A percentile compares a stretch with the other conserved stretches of the same genome.
Evolutionary conservation across 805 yeast species (phyloP).

Genomic region (Hanseniaspora meyeri): DNA sequence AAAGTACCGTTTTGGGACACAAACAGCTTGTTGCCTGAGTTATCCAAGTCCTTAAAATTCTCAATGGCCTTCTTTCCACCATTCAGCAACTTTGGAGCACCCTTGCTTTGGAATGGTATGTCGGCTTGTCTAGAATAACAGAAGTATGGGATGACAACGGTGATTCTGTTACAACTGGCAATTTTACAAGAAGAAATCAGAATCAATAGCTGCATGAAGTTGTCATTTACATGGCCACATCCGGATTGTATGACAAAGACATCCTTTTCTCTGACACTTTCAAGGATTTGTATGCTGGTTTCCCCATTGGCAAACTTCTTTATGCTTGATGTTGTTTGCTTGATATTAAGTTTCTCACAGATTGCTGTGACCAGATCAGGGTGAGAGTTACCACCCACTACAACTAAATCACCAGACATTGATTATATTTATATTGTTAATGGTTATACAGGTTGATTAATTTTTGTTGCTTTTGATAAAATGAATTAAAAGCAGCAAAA

Average conservation of each 20-base stretch:
- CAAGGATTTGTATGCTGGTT: constrained; percentile 71
- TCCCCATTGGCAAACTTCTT: constrained; percentile 83
- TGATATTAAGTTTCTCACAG: constrained; percentile 64
- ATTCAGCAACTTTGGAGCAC: constrained; percentile 42
- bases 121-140: constrained; percentile 96
- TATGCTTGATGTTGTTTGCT: constrained; percentile 52
- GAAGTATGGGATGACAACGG: constrained; percentile 84
- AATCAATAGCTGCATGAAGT: constrained; percentile 67
- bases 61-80: constrained; percentile 10
- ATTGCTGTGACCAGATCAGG: constrained; percentile 64
- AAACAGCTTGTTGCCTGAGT: constrained; percentile 82
- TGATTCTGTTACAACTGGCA: constrained; percentile 77
- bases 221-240: constrained; percentile 79
- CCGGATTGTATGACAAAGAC: constrained; percentile 82
- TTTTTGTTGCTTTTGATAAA: not conserved
- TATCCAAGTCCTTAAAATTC: constrained; percentile 28
- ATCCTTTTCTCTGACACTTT: constrained; percentile 91
- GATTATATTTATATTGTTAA: not conserved
- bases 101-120: constrained; percentile 65
- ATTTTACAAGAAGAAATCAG: constrained; percentile 86
- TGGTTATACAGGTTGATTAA: not conserved
- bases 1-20: constrained; percentile 89
- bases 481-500: not conserved
- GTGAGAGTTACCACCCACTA: constrained; percentile 85
- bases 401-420: constrained; percentile 53